Evolutionary conservation across 495 filamentous ascomycete genomes (phyloP).

Genomic region (Penicillium riverlandense): DNA sequence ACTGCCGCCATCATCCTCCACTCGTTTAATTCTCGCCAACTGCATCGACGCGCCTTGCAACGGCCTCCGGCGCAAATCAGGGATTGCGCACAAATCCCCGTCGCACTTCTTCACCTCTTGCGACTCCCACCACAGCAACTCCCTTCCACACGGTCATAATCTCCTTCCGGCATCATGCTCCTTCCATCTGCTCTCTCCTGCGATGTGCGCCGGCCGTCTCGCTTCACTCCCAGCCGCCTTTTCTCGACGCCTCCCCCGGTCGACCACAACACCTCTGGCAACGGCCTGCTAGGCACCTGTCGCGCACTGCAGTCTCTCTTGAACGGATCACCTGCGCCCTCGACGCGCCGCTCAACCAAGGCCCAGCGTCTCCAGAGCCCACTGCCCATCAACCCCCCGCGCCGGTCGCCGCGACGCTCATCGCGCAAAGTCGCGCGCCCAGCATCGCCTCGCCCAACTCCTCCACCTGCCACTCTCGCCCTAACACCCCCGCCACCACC

Average conservation of each 20-base stretch:
- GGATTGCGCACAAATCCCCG: slow-evolving; percentile 17
- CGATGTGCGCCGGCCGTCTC: slow-evolving; percentile 52
- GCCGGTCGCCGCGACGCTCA: slow-evolving; percentile 42
- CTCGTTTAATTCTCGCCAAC: slow-evolving; percentile 14
- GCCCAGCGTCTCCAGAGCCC: slow-evolving; percentile 45
- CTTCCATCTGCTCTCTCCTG: slow-evolving; percentile 66
- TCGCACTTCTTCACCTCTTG: not conserved
- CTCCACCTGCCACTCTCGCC: slow-evolving; percentile 12
- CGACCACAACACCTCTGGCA: slow-evolving; percentile 44
- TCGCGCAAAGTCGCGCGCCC: slow-evolving; percentile 29
- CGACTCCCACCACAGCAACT: not conserved
- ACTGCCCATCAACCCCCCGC: slow-evolving; percentile 41
- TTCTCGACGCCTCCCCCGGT: slow-evolving; percentile 56
- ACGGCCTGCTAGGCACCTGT: slow-evolving; percentile 59
- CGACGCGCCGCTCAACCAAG: slow-evolving; percentile 27
- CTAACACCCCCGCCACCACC: slow-evolving; percentile 29
- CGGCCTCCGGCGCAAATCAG: slow-evolving; percentile 30
- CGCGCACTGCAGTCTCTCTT: slow-evolving; percentile 66
- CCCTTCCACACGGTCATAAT: not conserved
- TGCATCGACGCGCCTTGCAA: slow-evolving; percentile 18
- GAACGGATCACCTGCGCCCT: slow-evolving; percentile 31
- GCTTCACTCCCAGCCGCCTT: slow-evolving; percentile 52
- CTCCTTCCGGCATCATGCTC: slow-evolving; percentile 44
- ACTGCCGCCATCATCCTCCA: not conserved
- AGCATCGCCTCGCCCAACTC: slow-evolving; percentile 30